These are phyloP conservation scores for Leccinum pellstonianum DNA, from an alignment of 768 basidiomycete genomes.

Conservation along the genomic window DNA sequence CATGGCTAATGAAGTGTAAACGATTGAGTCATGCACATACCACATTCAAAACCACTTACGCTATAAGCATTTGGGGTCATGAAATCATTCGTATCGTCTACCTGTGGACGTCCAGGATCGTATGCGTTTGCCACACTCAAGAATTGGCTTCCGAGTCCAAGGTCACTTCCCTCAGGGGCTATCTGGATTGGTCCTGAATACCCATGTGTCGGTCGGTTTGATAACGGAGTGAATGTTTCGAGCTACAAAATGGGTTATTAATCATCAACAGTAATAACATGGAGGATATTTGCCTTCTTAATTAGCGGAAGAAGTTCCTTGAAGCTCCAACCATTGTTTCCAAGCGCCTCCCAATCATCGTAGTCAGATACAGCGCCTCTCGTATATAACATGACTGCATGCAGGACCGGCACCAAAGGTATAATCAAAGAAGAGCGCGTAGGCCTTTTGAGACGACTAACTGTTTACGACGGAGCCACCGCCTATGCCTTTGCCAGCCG, in stretches of 20 bases:
- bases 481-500: constrained; percentile 51
- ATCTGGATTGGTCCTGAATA: constrained; percentile 33
- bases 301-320: constrained; percentile 55
- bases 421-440: background rate
- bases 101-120: constrained; percentile 47
- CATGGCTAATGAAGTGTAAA: constrained; percentile 8
- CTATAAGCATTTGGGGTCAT: constrained; percentile 25
- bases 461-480: constrained; percentile 66
- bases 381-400: constrained; percentile 48
- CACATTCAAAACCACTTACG: constrained; percentile 14
- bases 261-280: constrained; percentile 35
- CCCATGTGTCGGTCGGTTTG: constrained; percentile 38
- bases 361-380: constrained; percentile 63
- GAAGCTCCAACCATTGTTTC: constrained; percentile 63
- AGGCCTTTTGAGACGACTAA: constrained; percentile 23
- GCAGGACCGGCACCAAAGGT: no score
- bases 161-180: constrained; percentile 7
- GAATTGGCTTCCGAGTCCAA: constrained; percentile 39
- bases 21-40: no score
- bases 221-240: constrained; percentile 35
- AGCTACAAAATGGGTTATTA: constrained; percentile 36
- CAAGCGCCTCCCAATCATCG: constrained; percentile 54
- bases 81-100: constrained; percentile 30
- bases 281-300: constrained; percentile 43
- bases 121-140: constrained; percentile 45